phyloP scores from a whole-genome alignment of 805 yeast genomes.

The Zygoascus ofunaensis region DNA sequence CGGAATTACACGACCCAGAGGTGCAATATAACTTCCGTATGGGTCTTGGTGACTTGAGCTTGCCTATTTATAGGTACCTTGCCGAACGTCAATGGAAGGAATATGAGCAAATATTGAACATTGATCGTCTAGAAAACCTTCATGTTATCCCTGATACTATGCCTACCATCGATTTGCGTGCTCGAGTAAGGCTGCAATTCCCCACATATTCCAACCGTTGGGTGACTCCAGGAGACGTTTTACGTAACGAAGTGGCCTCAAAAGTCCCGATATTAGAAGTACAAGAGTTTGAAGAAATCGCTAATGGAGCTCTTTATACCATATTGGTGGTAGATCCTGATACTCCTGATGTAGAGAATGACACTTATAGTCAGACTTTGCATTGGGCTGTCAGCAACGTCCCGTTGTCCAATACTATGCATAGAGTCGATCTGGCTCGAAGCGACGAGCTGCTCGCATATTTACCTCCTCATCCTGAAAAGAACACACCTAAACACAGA shows the following conservation, averaged over 20 bases:
- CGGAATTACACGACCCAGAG: conserved; percentile 77
- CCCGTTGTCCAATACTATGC: conserved; percentile 47
- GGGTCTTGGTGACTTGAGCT: conserved; percentile 45
- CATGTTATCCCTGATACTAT: conserved; percentile 87
- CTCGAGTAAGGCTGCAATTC: conserved; percentile 65
- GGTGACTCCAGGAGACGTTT: conserved; percentile 68
- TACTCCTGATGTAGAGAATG: conserved; percentile 63
- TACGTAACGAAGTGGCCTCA: conserved; percentile 65
- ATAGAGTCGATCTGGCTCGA: conserved; percentile 36
- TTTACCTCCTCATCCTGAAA: conserved; percentile 80
- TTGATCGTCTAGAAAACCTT: conserved; percentile 87
- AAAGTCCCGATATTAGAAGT: conserved; percentile 72
- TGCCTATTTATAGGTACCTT: conserved; percentile 71
- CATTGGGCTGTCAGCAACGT: conserved; percentile 73
- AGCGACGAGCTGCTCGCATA: conserved; percentile 43
- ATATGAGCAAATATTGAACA: conserved; percentile 61
- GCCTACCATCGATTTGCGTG: conserved; percentile 77
- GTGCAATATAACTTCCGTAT: conserved; percentile 57
- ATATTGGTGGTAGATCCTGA: conserved; percentile 85
- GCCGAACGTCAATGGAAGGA: conserved; percentile 65
- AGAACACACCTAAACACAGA: conserved; percentile 75
- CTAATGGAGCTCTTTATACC: conserved; percentile 53
- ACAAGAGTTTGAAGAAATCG: conserved; percentile 54
- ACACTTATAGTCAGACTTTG: conserved; percentile 61
- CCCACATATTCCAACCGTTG: conserved; percentile 51